Conservation (phyloP, 441 rosid species). For the Euphorbia celastroides region DNA sequence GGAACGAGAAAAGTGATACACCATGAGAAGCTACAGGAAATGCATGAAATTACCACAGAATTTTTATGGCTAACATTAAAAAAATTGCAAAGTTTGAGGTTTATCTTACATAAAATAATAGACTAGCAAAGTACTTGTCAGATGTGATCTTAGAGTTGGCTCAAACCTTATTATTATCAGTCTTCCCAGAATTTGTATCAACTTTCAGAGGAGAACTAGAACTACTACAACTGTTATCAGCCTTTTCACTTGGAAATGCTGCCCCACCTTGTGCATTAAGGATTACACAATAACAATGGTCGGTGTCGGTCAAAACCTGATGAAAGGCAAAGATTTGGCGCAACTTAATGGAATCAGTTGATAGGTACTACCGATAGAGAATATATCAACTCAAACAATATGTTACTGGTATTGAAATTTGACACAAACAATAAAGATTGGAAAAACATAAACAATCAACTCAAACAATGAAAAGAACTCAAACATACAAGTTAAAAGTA, state of each 20-base stretch:
- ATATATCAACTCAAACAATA: not conserved
- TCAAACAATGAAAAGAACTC: not conserved
- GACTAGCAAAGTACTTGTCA: not conserved
- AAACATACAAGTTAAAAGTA: conserved; percentile 2
- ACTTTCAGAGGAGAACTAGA: conserved; percentile 29
- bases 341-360: too few relatives aligned
- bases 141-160: conserved; percentile 16
- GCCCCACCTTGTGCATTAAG: conserved; percentile 92
- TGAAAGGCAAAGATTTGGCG: not conserved
- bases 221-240: conserved; percentile 39
- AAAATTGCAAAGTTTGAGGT: not conserved
- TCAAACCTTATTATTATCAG: conserved; percentile 61
- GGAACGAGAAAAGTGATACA: not conserved
- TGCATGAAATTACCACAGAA: conserved; percentile 16
- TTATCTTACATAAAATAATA: not conserved
- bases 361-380: not conserved
- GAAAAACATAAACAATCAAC: not conserved
- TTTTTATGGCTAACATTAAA: conserved; percentile 3
- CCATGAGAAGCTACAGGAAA: conserved; percentile 3
- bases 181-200: conserved; percentile 33
- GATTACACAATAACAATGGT: conserved; percentile 90
- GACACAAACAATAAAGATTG: not conserved
- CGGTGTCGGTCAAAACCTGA: conserved; percentile 80
- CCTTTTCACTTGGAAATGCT: conserved; percentile 69
- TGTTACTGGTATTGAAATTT: not conserved